phyloP scores from a whole-genome alignment of 140 eudicot species.

The Cichorium intybus region DNA sequence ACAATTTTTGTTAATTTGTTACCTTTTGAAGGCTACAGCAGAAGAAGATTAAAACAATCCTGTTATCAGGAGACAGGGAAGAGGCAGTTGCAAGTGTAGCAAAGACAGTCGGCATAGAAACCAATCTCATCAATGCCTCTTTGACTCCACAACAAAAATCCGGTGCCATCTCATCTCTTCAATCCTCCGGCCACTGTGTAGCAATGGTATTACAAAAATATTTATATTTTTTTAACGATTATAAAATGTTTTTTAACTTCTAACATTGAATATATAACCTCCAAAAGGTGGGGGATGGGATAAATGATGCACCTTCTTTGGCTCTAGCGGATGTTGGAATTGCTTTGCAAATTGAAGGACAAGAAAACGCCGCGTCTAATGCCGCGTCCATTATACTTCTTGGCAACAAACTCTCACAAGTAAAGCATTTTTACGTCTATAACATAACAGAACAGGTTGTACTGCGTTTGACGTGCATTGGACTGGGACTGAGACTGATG shows the following conservation, averaged over 20 bases:
- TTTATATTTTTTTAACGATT: neutral
- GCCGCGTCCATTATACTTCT: slow-evolving; percentile 95
- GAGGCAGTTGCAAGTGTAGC: slow-evolving; percentile 99
- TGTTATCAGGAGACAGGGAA: slow-evolving; percentile 98
- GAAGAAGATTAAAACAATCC: slow-evolving; percentile 63
- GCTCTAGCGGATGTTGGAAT: slow-evolving; percentile 97
- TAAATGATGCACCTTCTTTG: slow-evolving; percentile 94
- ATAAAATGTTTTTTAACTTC: slow-evolving; percentile 1
- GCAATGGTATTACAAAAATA: slow-evolving; percentile 60
- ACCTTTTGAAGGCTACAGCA: slow-evolving; percentile 57
- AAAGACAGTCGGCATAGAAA: slow-evolving; percentile 61
- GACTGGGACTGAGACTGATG: too few species aligned
- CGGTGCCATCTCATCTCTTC: slow-evolving; percentile 63
- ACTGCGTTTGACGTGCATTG: too few species aligned
- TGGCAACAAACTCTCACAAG: slow-evolving; percentile 92
- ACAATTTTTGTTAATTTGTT: neutral
- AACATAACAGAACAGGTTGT: too few species aligned
- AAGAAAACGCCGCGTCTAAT: slow-evolving; percentile 95
- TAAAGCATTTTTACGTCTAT: slow-evolving; percentile 28
- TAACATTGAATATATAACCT: neutral
- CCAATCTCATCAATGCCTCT: slow-evolving; percentile 64
- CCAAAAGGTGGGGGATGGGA: slow-evolving; percentile 87
- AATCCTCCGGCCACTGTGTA: slow-evolving; percentile 68
- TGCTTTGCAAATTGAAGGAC: slow-evolving; percentile 84
- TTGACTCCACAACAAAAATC: slow-evolving; percentile 90